Conservation (phyloP, 805 yeast genomes). For the Teunomyces stri region DNA sequence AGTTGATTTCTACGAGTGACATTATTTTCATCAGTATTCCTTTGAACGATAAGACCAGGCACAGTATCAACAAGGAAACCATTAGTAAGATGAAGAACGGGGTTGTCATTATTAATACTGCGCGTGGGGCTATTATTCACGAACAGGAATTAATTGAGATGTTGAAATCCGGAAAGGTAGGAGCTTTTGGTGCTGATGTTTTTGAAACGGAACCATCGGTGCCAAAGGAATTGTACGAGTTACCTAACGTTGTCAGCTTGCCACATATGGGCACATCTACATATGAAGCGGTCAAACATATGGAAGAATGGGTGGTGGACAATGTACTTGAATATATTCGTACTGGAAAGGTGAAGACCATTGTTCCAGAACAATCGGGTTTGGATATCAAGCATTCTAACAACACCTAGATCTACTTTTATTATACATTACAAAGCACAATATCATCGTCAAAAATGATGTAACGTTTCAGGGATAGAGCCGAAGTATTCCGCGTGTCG, state of each 20-base stretch:
- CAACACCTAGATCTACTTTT: neutral
- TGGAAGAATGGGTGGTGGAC: constrained; percentile 77
- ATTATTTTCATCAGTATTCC: constrained; percentile 76
- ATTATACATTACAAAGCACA: neutral
- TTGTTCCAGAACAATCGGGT: constrained; percentile 75
- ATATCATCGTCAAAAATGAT: constrained; percentile 11
- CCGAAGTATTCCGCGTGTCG: neutral
- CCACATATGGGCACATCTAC: constrained; percentile 92
- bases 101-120: constrained; percentile 76
- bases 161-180: constrained; percentile 61
- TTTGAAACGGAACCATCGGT: constrained; percentile 73
- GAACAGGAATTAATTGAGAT: constrained; percentile 56
- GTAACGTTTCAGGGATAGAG: constrained; percentile 1
- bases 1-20: constrained; percentile 61
- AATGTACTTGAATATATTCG: constrained; percentile 60
- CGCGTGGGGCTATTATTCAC: constrained; percentile 83
- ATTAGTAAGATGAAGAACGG: constrained; percentile 75
- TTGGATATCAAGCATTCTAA: constrained; percentile 18
- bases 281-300: constrained; percentile 65
- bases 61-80: constrained; percentile 59
- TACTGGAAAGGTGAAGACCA: constrained; percentile 65
- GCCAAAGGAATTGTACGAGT: constrained; percentile 55
- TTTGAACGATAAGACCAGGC: constrained; percentile 67
- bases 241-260: constrained; percentile 70
- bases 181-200: constrained; percentile 72